Base-by-base conservation (phyloP, 257 asterid species). In the Galeopsis tetrahit region DNA sequence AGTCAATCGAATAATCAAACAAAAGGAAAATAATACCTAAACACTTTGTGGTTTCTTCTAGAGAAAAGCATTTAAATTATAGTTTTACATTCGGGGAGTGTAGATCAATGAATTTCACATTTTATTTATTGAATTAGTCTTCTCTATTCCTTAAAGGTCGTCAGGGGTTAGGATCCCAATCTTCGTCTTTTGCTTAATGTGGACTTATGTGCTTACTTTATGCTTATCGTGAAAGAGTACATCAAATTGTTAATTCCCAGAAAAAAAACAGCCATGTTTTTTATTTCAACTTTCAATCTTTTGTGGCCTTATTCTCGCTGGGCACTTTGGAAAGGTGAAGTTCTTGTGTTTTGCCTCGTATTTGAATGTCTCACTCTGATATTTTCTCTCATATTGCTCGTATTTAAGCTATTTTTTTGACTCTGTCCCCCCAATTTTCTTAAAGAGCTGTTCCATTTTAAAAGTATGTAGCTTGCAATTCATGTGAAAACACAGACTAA, bases 1-100 rank as follows among this genome's bases (percentile, higher is more conserved):
- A 57, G 51, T 59, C 49, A 34, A 39, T 11, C 44, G 48, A 59
- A 69, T 48, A 61, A 49, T 28, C 13, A 14, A 66, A 38, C 49
- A 21, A 66, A 28, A 15, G 10, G 60, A 70, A 9, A 40, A 58
- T 14, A 32, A 34, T 55, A 39, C 49, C 31, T 15, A 34, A 59
- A 14, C 43, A 28, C 42, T 44, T 55, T 51, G 40, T 31, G 9
- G 5, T 39, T 72, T 44, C 3, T n/a, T 75, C 53, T 60, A 52
- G 14, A 33, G 7, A 21, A 38, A 57, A 28, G 32, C 14, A 60
- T 57, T 7, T 21, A 10, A 31, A 32, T 13, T 13, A 46, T 44
- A 58, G 40, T 31, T 40, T 35, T 51, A 4, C 49, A 33, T 34
- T n/a, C 4, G 11, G 9, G 33, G 46, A 44, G 42, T 28, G 28